Evolutionary conservation across 139 green algal species (phyloP).

Genomic region (Chlorella ohadii): DNA sequence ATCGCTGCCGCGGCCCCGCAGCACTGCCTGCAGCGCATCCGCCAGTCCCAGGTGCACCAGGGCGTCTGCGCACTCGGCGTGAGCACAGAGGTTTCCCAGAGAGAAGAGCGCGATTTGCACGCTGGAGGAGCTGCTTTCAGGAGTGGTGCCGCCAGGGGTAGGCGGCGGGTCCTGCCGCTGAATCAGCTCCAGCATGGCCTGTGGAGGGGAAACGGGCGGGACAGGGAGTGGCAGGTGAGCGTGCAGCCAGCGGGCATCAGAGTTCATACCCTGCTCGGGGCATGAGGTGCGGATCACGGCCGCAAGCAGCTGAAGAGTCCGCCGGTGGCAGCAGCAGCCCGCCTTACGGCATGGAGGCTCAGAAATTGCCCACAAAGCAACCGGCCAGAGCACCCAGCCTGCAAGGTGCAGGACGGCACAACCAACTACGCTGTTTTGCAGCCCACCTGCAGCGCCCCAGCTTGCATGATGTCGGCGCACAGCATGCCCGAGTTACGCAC

Average conservation of each 20-base stretch:
- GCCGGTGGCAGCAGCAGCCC: too few species aligned
- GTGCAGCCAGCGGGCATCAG: too few species aligned
- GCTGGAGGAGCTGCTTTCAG: slow-evolving; percentile 42
- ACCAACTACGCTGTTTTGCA: too few species aligned
- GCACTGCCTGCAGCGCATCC: slow-evolving; percentile 52
- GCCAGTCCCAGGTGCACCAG: slow-evolving; percentile 56
- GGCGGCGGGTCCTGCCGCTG: background rate
- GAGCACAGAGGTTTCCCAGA: slow-evolving; percentile 73
- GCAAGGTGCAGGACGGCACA: too few species aligned
- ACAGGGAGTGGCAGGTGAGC: too few species aligned
- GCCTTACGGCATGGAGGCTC: too few species aligned
- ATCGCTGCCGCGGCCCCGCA: slow-evolving; percentile 43
- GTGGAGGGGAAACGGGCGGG: background rate
- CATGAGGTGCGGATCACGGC: too few species aligned
- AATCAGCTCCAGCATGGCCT: slow-evolving; percentile 67
- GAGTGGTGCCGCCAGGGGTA: slow-evolving; percentile 6
- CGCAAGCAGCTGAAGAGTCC: too few species aligned
- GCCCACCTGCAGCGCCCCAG: slow-evolving; percentile 60
- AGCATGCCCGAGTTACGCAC: slow-evolving; percentile 85
- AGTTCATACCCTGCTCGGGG: too few species aligned
- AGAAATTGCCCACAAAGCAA: too few species aligned
- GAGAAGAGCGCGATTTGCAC: slow-evolving; percentile 94
- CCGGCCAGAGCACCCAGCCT: too few species aligned
- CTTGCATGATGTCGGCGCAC: slow-evolving; percentile 78
- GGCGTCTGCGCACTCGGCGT: slow-evolving; percentile 64